phyloP scores from a whole-genome alignment of 257 asterid species.

The Lantana camara region DNA sequence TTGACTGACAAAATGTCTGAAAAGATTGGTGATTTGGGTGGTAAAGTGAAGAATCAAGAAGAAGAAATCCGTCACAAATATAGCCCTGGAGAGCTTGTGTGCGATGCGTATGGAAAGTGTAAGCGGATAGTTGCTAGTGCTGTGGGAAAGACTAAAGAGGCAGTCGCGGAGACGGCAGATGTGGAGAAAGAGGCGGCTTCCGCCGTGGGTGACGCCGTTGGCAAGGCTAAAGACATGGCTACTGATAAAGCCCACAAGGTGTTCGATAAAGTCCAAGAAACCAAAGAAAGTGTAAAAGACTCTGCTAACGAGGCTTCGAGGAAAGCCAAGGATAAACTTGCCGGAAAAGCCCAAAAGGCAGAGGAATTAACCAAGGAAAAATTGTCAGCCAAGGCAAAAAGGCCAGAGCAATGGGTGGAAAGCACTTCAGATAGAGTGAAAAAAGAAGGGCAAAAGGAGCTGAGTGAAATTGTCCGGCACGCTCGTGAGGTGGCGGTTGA shows the following conservation, averaged over 20 bases:
- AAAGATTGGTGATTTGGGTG: conserved; percentile 16
- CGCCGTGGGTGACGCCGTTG: conserved; percentile 17
- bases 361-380: conserved; percentile 18
- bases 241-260: conserved; percentile 34
- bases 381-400: conserved; percentile 21
- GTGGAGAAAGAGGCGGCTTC: conserved; percentile 27
- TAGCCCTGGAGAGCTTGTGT: conserved; percentile 51
- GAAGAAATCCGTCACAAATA: conserved; percentile 25
- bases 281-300: conserved; percentile 34
- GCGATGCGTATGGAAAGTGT: conserved; percentile 59
- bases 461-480: conserved; percentile 34
- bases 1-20: conserved; percentile 26
- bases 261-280: conserved; percentile 29
- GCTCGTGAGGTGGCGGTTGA: conserved; percentile 36
- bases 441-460: conserved; percentile 41
- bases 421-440: conserved; percentile 25
- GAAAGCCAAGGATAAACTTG: background rate
- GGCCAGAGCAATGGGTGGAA: conserved; percentile 27
- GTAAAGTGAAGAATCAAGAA: background rate
- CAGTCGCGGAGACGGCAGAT: too few relatives aligned
- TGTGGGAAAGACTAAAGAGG: conserved; percentile 41
- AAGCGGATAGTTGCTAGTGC: conserved; percentile 42
- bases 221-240: conserved; percentile 33
- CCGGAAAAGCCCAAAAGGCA: background rate
- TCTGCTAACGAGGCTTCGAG: background rate